Evolutionary conservation across 2,329 filamentous ascomycete species (phyloP), one percentile per base, ranked within the genome.

Genomic region (Zalaria obscura): DNA sequence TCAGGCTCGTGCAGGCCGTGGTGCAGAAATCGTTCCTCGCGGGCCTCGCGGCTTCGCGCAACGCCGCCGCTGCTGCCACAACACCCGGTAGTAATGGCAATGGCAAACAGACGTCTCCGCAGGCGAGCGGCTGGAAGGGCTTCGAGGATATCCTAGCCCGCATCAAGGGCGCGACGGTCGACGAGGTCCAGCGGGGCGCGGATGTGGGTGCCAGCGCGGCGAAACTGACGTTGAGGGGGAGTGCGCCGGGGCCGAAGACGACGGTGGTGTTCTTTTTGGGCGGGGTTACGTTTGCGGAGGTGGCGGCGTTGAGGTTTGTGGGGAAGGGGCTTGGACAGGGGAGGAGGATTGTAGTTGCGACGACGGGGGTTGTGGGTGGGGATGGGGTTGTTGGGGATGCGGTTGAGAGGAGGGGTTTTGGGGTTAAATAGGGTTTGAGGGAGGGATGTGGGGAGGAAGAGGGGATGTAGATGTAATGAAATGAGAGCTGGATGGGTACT

Each of bases 241-340:
- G 69, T 38, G 79, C 78, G 40, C 55, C 57, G 28, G 57, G 55
- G 2, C 54, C 58, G 37, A 93, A 94, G 67, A 89, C 83, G 0
- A 81, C 93, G 1, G 84, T 95, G 55, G 80, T 98, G n/a, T 93
- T 96, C 51, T 96, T 96, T 62, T 67, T 98, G 11, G 91, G 91
- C n/a, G 93, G 91, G 2, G 83, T 98, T 42, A 95, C 87, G 0
- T 94, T 93, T 56, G 89, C 91, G 0, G 91, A 98, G 63, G 89
- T 98, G 58, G 87, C 93, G 34, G 91, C 93, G 18, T 59, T 98
- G 56, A 74, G 93, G 41, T 96, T 94, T 57, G 81, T 98, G 50
- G 85, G 83, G 18, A 43, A 46, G 39, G 43, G 46, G 33, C 33
- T 48, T 28, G 44, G 43, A 8, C 43, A 45, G 9, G 41, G 42